Conservation (phyloP, 345 rosid genomes). For the Populus davidiana region DNA sequence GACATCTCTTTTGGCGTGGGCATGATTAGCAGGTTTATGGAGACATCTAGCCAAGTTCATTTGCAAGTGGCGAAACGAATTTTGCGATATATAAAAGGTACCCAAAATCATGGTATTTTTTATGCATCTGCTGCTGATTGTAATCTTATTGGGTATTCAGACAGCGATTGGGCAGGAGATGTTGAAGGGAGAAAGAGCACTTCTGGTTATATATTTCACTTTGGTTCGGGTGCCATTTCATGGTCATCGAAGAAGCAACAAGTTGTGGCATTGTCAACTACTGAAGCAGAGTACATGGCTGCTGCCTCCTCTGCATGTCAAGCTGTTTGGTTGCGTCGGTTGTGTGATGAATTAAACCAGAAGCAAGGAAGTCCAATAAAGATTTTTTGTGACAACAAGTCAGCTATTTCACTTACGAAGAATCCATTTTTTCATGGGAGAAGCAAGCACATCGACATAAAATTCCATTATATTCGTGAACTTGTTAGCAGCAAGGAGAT, state of each 20-base stretch:
- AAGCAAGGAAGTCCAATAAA: background rate
- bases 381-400: slow-evolving; percentile 4
- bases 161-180: slow-evolving; percentile 3
- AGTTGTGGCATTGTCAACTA: slow-evolving; percentile 5
- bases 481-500: background rate
- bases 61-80: slow-evolving; percentile 3
- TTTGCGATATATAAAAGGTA: slow-evolving; percentile 6
- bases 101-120: background rate
- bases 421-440: slow-evolving; percentile 4
- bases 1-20: slow-evolving; percentile 11
- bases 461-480: slow-evolving; percentile 2
- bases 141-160: background rate
- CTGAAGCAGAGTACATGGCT: slow-evolving; percentile 4
- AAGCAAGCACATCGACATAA: slow-evolving; percentile 5
- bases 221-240: background rate
- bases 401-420: background rate
- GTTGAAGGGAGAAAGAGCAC: background rate
- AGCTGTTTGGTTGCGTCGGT: background rate
- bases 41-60: background rate
- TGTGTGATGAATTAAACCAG: background rate
- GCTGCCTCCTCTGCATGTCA: background rate
- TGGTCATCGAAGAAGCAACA: slow-evolving; percentile 10
- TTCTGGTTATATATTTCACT: background rate
- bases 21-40: slow-evolving; percentile 1
- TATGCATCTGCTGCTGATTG: background rate